These are phyloP conservation scores for Sporothrix luriei DNA, from an alignment of 2,329 filamentous ascomycete genomes.

Conservation along the genomic window DNA sequence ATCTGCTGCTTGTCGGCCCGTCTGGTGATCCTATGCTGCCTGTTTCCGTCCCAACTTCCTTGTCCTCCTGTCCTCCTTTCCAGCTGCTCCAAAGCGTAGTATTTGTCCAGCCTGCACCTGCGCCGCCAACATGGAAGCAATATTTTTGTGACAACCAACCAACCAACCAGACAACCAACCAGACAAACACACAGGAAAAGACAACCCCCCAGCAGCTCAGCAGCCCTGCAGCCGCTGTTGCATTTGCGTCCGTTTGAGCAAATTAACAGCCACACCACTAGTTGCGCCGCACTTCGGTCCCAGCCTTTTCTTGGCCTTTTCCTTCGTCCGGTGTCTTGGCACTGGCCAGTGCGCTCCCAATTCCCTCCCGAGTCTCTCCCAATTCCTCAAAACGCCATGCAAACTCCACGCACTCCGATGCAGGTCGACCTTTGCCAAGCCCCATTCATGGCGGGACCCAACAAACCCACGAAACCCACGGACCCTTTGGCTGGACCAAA, in stretches of 20 bases:
- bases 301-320: neutral
- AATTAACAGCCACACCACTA: conserved; percentile 28
- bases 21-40: neutral
- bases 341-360: neutral
- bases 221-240: conserved; percentile 11
- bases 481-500: neutral
- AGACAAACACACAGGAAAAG: no score
- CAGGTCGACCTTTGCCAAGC: conserved; percentile 7
- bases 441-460: neutral
- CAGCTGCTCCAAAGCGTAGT: no score
- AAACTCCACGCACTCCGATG: neutral
- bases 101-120: no score
- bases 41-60: neutral
- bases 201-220: no score
- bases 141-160: no score
- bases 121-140: no score
- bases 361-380: no score
- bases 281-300: neutral
- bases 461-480: no score
- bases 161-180: no score
- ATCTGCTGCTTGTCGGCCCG: neutral
- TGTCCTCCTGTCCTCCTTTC: neutral
- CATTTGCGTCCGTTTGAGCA: conserved; percentile 38
- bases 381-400: no score
- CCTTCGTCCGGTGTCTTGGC: neutral